Evolutionary conservation across 2,329 filamentous ascomycete genomes (phyloP).

Genomic region (Diplocarpon rosae): DNA sequence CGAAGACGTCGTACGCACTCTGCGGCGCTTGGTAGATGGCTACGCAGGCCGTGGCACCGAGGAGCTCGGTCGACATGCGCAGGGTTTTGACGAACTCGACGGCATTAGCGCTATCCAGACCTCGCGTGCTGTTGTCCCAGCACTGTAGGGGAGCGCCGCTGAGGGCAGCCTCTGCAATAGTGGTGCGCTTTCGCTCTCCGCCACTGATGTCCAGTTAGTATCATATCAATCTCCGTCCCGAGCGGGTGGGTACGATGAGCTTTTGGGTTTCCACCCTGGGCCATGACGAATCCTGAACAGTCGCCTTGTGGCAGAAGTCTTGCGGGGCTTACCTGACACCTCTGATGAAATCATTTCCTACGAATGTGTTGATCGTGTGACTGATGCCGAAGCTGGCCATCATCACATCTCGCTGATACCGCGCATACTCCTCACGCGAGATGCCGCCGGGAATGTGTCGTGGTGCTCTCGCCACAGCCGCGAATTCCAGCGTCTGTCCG

Average conservation of each 20-base stretch:
- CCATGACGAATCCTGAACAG: too few relatives aligned
- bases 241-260: too few relatives aligned
- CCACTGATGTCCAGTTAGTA: conserved; percentile 33
- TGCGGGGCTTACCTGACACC: conserved; percentile 42
- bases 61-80: conserved; percentile 52
- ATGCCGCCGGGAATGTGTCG: conserved; percentile 50
- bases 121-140: conserved; percentile 65
- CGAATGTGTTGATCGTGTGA: conserved; percentile 59
- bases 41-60: conserved; percentile 49
- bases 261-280: too few relatives aligned
- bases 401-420: conserved; percentile 39
- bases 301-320: too few relatives aligned
- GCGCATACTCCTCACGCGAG: conserved; percentile 40
- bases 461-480: conserved; percentile 56
- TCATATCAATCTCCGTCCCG: too few relatives aligned
- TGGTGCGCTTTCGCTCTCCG: conserved; percentile 66
- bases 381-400: conserved; percentile 62
- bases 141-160: conserved; percentile 49
- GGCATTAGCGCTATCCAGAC: conserved; percentile 63
- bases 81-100: conserved; percentile 61
- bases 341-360: conserved; percentile 59
- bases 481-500: conserved; percentile 62
- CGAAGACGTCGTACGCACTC: conserved; percentile 56
- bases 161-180: conserved; percentile 64
- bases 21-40: conserved; percentile 65